Percentiles rank a stretch among this genome's conserved stretches.
Evolutionary conservation across 495 filamentous ascomycete species (phyloP).

Genomic region (Hypoxylon rickii): DNA sequence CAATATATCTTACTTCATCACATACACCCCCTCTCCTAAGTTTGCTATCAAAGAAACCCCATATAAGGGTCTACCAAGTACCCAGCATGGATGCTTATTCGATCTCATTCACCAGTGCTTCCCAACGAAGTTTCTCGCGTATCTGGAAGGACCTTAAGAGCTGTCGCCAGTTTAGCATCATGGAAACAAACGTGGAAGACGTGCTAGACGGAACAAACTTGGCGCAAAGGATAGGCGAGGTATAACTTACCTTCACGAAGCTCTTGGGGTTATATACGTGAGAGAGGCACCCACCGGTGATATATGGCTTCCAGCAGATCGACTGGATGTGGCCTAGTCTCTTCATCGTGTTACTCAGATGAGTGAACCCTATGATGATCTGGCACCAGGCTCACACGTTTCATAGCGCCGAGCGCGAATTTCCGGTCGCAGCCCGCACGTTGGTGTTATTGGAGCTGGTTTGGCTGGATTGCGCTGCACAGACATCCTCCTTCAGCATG

Average conservation of each 20-base stretch:
- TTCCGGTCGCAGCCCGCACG: constrained; percentile 43
- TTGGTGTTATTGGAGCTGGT: constrained; percentile 86
- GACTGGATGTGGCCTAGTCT: constrained; percentile 39
- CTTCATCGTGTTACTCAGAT: constrained; percentile 40
- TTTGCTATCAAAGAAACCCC: background rate
- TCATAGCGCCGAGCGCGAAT: constrained; percentile 44
- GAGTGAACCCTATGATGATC: constrained; percentile 32
- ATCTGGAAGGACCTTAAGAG: constrained; percentile 54
- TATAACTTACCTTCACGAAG: constrained; percentile 36
- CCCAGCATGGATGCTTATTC: constrained; percentile 57
- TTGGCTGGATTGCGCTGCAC: constrained; percentile 86
- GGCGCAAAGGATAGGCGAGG: constrained; percentile 37
- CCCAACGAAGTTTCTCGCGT: constrained; percentile 46
- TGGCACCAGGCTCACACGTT: constrained; percentile 33
- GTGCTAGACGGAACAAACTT: constrained; percentile 25
- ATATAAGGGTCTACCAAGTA: background rate
- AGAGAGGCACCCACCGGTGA: constrained; percentile 38
- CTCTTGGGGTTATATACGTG: constrained; percentile 42
- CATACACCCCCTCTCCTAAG: no score
- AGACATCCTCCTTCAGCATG: constrained; percentile 76
- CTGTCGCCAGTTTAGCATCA: constrained; percentile 40
- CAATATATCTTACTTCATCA: no score
- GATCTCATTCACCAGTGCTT: constrained; percentile 50
- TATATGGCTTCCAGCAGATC: constrained; percentile 28
- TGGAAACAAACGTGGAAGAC: constrained; percentile 33